Conservation (phyloP, 768 basidiomycete species). For the Gelatoporia subvermispora region DNA sequence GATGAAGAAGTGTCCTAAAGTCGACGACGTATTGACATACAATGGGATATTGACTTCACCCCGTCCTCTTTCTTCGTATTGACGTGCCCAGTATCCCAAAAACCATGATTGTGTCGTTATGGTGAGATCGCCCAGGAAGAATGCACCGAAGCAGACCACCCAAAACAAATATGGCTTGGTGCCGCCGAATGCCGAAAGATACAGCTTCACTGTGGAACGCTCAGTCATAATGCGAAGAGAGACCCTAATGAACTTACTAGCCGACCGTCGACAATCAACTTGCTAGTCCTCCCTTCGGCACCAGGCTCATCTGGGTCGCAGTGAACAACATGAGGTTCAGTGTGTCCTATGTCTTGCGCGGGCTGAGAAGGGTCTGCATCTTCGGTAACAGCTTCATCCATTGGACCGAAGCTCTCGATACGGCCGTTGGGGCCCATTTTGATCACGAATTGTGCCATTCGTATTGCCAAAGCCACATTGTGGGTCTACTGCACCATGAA, state of each 20-base stretch:
- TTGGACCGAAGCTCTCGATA: slow-evolving; percentile 41
- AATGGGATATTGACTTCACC: slow-evolving; percentile 27
- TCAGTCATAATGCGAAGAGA: background rate
- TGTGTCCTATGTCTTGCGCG: slow-evolving; percentile 13
- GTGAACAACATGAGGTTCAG: slow-evolving; percentile 15
- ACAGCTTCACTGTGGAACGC: slow-evolving; percentile 23
- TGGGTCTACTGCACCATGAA: slow-evolving; percentile 30
- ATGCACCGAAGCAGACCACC: slow-evolving; percentile 14
- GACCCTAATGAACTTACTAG: slow-evolving; percentile 20
- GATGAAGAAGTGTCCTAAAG: background rate
- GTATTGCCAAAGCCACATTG: slow-evolving; percentile 44
- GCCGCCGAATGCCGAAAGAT: slow-evolving; percentile 24
- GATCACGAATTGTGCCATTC: slow-evolving; percentile 51
- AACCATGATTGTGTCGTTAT: slow-evolving; percentile 27
- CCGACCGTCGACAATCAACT: slow-evolving; percentile 31
- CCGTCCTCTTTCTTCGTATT: slow-evolving; percentile 25
- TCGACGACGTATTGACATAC: slow-evolving; percentile 24
- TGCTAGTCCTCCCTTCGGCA: slow-evolving; percentile 14
- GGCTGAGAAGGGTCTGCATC: slow-evolving; percentile 26
- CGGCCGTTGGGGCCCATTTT: slow-evolving; percentile 50
- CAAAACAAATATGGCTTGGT: slow-evolving; percentile 22
- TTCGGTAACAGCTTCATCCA: slow-evolving; percentile 40
- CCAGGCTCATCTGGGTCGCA: slow-evolving; percentile 8
- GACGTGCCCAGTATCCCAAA: slow-evolving; percentile 31
- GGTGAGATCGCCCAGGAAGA: slow-evolving; percentile 11